These are phyloP conservation scores for Penicillium canescens DNA, from an alignment of 495 filamentous ascomycete genomes.

Conservation along the genomic window DNA sequence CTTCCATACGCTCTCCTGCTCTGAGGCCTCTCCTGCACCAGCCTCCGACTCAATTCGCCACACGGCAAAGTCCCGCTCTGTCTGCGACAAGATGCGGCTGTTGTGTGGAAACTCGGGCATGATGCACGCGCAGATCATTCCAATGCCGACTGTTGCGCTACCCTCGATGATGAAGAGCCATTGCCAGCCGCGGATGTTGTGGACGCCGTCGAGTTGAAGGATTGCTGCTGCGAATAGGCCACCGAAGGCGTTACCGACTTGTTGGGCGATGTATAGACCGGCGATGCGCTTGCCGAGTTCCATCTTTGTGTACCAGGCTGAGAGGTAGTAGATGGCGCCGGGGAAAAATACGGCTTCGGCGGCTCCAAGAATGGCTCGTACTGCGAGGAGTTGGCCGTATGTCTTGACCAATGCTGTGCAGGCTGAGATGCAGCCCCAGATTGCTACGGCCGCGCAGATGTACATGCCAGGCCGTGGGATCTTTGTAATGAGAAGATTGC, in stretches of 20 bases:
- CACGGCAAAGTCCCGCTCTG: conserved; percentile 27
- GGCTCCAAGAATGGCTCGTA: conserved; percentile 39
- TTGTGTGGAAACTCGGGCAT: conserved; percentile 41
- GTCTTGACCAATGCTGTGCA: conserved; percentile 34
- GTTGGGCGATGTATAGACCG: conserved; percentile 57
- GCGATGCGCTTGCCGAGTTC: conserved; percentile 58
- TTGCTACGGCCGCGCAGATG: conserved; percentile 39
- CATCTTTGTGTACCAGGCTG: conserved; percentile 57
- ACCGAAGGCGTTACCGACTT: conserved; percentile 57
- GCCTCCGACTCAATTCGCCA: conserved; percentile 32
- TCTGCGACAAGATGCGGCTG: conserved; percentile 22
- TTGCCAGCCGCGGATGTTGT: conserved; percentile 51
- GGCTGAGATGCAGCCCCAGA: conserved; percentile 52
- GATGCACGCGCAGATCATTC: conserved; percentile 37
- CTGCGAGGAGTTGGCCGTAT: conserved; percentile 32
- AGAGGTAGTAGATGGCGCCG: conserved; percentile 56
- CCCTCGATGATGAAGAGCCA: conserved; percentile 52
- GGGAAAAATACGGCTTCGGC: conserved; percentile 52
- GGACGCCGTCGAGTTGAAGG: conserved; percentile 44
- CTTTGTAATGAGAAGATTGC: conserved; percentile 56
- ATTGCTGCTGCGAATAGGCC: conserved; percentile 57
- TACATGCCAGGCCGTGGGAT: conserved; percentile 32
- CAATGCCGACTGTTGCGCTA: conserved; percentile 41
- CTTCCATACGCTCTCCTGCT: conserved; percentile 15
- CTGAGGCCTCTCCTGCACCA: conserved; percentile 26